phyloP scores from a whole-genome alignment of 2,329 filamentous ascomycete species.

The Penicillium sp. region DNA sequence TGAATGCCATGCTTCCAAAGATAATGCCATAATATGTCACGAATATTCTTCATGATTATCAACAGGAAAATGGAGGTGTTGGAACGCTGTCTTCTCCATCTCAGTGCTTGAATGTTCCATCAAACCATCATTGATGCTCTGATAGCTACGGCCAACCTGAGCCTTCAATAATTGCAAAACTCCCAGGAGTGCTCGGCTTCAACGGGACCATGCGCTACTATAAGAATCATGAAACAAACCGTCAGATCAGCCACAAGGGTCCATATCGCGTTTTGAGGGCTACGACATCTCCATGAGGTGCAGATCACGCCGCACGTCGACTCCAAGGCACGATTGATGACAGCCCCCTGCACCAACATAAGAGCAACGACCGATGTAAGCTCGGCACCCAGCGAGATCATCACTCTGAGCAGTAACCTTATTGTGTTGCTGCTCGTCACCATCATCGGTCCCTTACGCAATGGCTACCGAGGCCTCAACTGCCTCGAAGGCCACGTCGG shows the following conservation, averaged over 20 bases:
- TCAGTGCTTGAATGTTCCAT: slow-evolving; percentile 19
- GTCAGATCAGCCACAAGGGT: too few relatives aligned
- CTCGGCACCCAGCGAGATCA: background rate
- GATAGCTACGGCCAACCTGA: too few relatives aligned
- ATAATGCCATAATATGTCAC: background rate
- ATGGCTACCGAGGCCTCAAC: background rate
- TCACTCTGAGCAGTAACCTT: slow-evolving; percentile 1
- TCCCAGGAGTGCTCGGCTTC: too few relatives aligned
- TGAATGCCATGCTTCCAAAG: too few relatives aligned
- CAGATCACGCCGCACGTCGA: background rate
- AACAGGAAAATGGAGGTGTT: slow-evolving; percentile 22
- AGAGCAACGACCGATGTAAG: background rate
- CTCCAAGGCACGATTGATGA: slow-evolving; percentile 21
- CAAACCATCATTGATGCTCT: too few relatives aligned
- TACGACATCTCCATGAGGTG: too few relatives aligned
- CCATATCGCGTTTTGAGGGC: too few relatives aligned
- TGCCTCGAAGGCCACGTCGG: background rate
- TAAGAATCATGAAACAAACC: too few relatives aligned
- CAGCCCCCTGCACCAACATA: slow-evolving; percentile 17
- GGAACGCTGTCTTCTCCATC: slow-evolving; percentile 20
- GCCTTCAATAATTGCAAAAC: too few relatives aligned
- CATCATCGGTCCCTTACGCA: slow-evolving; percentile 17
- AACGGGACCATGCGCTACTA: too few relatives aligned
- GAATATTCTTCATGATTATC: slow-evolving; percentile 23
- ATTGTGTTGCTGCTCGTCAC: slow-evolving; percentile 23